Evolutionary conservation across 306 rosid species (phyloP).

Genomic region (Glycyrrhiza uralensis): DNA sequence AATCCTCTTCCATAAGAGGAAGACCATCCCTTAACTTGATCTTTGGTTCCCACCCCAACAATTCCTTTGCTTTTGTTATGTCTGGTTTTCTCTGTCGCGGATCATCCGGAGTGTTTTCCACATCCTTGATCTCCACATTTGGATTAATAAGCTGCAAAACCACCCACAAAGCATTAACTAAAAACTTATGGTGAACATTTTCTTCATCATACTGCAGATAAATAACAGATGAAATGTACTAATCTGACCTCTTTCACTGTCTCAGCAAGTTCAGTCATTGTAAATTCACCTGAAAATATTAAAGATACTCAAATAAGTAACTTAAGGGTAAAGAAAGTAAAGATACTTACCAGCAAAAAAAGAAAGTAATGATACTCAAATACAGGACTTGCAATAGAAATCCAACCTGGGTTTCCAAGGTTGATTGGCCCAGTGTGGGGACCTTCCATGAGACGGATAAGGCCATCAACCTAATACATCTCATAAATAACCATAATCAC

Average conservation of each 20-base stretch:
- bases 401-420: constrained; percentile 63
- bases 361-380: not conserved
- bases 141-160: constrained; percentile 60
- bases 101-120: constrained; percentile 72
- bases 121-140: constrained; percentile 44
- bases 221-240: not conserved
- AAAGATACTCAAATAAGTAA: not conserved
- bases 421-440: constrained; percentile 59
- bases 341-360: constrained; percentile 29
- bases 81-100: constrained; percentile 65
- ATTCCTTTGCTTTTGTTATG: constrained; percentile 51
- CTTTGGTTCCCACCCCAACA: constrained; percentile 65
- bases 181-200: no score
- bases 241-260: constrained; percentile 66
- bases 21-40: constrained; percentile 53
- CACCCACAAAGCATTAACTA: constrained; percentile 4
- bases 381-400: not conserved
- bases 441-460: constrained; percentile 62
- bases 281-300: constrained; percentile 65
- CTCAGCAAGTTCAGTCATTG: constrained; percentile 77
- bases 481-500: not conserved
- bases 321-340: not conserved
- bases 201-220: not conserved
- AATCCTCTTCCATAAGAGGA: constrained; percentile 71
- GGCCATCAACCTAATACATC: constrained; percentile 56